Base-by-base conservation (phyloP, 179 eudicot genomes). In the Silene vulgaris region DNA sequence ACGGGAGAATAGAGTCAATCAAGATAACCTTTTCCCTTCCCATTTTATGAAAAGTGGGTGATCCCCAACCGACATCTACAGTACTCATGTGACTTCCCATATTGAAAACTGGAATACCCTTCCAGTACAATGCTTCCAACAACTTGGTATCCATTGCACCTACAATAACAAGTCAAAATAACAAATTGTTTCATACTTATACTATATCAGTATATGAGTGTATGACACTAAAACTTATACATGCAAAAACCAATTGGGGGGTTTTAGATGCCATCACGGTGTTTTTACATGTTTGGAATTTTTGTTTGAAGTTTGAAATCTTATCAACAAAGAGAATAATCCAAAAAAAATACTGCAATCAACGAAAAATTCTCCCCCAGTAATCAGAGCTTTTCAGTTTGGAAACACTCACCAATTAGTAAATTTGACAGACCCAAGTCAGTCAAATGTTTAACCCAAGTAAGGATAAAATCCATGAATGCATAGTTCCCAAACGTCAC, bases 21-120 rank as follows among this genome's bases (percentile, higher is more conserved):
- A 95, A 84, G 80, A 92, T 81, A 80, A 92, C 96, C 77, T 95
- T 95, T 80, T 95, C 99, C 80, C 99, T 87, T 74, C 99, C 99
- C 96, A 95, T 95, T 87, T 95, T 95, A 75, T 95, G 99, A 88
- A 95, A 95, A 50, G 97, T 88, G 78, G 92, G 91, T 66, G 96
- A 76, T 72, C 99, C 99, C 99, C 97, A 92, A 65, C 99, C 99
- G 78, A 89, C 97, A 89, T 95, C 99, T 52, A 85, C 29, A 20
- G 97, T 90, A 84, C 93, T 95, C 97, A 95, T 92, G 81, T 92
- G 94, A 81, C 99, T 95, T 48, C 91, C 99, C 96, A 95, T 95
- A 79, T 95, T 97, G 86, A 90, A 95, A 77, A 87, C 95, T 20
- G 98, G 98, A 74, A 95, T 72, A 66, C 97, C 97, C 84, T 87